Evolutionary conservation across 169 alveolate genomes (phyloP), one percentile per base, ranked within the genome.

Genomic region (Neospora caninum): DNA sequence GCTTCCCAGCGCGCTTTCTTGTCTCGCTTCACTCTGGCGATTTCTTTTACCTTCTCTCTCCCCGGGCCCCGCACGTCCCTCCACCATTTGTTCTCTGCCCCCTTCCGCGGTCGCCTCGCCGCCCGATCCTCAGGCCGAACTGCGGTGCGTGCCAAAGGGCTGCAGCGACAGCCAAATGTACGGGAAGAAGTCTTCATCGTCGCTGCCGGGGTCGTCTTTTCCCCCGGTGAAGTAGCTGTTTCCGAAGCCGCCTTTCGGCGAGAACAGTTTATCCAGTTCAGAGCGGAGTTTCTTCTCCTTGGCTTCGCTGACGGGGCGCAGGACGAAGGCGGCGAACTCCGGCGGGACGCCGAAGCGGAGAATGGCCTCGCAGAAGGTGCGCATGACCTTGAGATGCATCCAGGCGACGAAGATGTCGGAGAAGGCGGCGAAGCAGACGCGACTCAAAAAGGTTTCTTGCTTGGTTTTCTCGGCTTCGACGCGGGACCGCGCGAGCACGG

Each of bases 301-400:
- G 38, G 91, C 84, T 27, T 92, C 95, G 38, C 58, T 78, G 16
- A 94, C 45, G 18, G 95, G 95, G 20, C 96, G 87, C 29, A 96
- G 91, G 83, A 96, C 69, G 93, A 96, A 95, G 36, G 97, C 91
- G 27, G 97, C 98, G 88, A 96, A 97, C 83, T 95, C 91, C 38
- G 98, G 98, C 20, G 98, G 98, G 34, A 97, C 97, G 0, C 98
- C 98, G 84, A 96, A 97, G 20, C 98, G 94, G 54, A 97, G 94
- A 39, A 97, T 97, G 2, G 98, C 98, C 94, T 97, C 98, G 80
- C 97, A 97, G 92, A 97, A 97, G 88, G 97, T 95, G 22, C 94
- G 80, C 92, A 92, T 88, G 34, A 93, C 96, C 88, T 97, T 97
- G 41, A 97, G 91, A 82, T 97, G 98, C 93, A 97, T 92, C 96